Evolutionary conservation across 139 green algal genomes (phyloP).

Genomic region (Closterium sp.): DNA sequence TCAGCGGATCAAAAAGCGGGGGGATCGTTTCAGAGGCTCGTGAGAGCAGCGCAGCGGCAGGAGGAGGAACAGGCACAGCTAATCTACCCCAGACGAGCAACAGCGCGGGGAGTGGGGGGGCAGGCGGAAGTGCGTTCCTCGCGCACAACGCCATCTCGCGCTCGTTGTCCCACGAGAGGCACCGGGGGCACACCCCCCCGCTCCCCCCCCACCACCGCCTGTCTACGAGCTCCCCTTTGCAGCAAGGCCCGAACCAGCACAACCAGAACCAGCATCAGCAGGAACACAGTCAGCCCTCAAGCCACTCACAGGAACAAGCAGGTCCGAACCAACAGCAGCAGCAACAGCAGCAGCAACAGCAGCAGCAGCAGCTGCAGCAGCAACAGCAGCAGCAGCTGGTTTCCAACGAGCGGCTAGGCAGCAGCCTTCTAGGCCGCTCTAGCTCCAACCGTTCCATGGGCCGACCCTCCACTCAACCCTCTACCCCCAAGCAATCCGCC

Average conservation of each 20-base stretch:
- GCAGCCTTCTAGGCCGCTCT: not conserved
- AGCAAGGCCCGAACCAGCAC: not conserved
- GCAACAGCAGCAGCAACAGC: too few species aligned
- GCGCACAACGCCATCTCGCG: not conserved
- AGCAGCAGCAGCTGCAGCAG: too few species aligned
- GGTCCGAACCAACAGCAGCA: not conserved
- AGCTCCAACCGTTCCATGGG: not conserved
- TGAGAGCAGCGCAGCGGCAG: not conserved
- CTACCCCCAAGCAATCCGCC: not conserved
- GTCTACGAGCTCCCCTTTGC: not conserved
- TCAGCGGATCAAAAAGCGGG: not conserved
- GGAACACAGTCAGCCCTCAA: not conserved
- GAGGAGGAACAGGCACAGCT: not conserved
- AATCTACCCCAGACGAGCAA: not conserved
- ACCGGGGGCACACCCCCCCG: not conserved
- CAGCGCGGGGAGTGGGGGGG: not conserved
- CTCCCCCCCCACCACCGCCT: not conserved
- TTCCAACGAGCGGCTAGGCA: not conserved
- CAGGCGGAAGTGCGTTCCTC: not conserved
- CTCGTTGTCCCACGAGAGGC: not conserved
- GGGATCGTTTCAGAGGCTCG: not conserved
- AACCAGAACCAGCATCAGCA: too few species aligned
- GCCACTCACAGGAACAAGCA: not conserved
- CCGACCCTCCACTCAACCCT: not conserved
- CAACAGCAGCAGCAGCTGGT: not conserved